phyloP scores from a whole-genome alignment of 2,329 filamentous ascomycete species.

The Apiospora hydei region DNA sequence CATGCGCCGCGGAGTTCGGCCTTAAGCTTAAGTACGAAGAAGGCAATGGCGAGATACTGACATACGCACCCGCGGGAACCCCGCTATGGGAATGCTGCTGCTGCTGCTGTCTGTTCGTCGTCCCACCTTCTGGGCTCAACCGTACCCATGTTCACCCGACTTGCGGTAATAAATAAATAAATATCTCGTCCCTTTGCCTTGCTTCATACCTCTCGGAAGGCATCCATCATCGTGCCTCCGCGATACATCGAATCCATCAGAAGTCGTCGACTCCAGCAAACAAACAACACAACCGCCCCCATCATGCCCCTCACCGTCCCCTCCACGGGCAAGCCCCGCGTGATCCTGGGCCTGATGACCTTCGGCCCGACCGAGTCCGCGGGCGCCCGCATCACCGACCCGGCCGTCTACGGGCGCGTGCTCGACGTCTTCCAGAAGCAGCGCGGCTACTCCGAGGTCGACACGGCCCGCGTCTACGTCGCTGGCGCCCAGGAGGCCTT shows the following conservation, averaged over 20 bases:
- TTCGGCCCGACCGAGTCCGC: slow-evolving; percentile 69
- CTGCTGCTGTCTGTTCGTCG: background rate
- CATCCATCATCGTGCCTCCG: too few relatives aligned
- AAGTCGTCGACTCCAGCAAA: too few relatives aligned
- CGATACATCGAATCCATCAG: too few relatives aligned
- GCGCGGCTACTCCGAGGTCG: slow-evolving; percentile 82
- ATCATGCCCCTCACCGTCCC: slow-evolving; percentile 55
- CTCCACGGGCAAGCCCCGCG: slow-evolving; percentile 62
- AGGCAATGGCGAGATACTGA: slow-evolving; percentile 7
- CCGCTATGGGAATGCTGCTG: background rate
- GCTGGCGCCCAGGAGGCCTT: slow-evolving; percentile 79
- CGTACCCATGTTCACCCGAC: background rate
- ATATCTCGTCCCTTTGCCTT: background rate
- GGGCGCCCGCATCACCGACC: slow-evolving; percentile 75
- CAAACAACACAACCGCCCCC: too few relatives aligned
- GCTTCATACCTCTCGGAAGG: background rate
- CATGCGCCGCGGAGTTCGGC: background rate
- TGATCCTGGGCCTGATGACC: slow-evolving; percentile 88
- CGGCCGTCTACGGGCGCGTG: slow-evolving; percentile 71
- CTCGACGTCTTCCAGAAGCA: slow-evolving; percentile 76
- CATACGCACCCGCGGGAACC: background rate
- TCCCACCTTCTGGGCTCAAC: background rate
- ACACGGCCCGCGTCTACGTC: slow-evolving; percentile 81
- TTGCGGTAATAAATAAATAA: background rate
- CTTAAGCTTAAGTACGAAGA: slow-evolving; percentile 3